Percentiles rank a stretch among this genome's conserved stretches.
Evolutionary conservation across 331 rosid genomes (phyloP).

Genomic region (Rhamnella rubrinervis): DNA sequence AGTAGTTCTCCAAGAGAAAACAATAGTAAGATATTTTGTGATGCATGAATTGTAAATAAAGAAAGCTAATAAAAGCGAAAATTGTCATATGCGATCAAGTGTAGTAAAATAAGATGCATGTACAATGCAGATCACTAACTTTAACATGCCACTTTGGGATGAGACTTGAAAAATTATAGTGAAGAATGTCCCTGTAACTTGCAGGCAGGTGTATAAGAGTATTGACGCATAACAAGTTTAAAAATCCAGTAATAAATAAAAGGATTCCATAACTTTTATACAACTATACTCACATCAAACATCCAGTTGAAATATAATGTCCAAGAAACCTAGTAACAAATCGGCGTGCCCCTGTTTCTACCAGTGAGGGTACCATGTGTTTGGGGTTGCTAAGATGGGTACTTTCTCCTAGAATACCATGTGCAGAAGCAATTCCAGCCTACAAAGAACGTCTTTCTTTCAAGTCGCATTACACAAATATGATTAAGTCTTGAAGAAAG

Average conservation of each 20-base stretch:
- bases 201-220: background rate
- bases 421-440: constrained; percentile 85
- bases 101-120: too few species aligned
- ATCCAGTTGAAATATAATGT: constrained; percentile 57
- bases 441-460: constrained; percentile 33
- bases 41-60: too few species aligned
- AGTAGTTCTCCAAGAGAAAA: background rate
- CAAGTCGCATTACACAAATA: background rate
- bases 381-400: constrained; percentile 63
- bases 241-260: background rate
- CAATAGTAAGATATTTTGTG: background rate
- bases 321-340: constrained; percentile 65
- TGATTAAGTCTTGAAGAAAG: background rate
- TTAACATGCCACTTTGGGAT: too few species aligned
- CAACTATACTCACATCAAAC: constrained; percentile 61
- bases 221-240: background rate
- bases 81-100: too few species aligned
- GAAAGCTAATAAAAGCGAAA: too few species aligned
- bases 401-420: constrained; percentile 58
- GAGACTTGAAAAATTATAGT: too few species aligned
- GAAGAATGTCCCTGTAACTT: too few species aligned
- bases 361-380: constrained; percentile 80
- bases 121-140: too few species aligned
- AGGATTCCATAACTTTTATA: background rate
- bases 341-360: constrained; percentile 68